phyloP scores from a whole-genome alignment of 1,139 yeast genomes.

The Yamadazyma siamensis region DNA sequence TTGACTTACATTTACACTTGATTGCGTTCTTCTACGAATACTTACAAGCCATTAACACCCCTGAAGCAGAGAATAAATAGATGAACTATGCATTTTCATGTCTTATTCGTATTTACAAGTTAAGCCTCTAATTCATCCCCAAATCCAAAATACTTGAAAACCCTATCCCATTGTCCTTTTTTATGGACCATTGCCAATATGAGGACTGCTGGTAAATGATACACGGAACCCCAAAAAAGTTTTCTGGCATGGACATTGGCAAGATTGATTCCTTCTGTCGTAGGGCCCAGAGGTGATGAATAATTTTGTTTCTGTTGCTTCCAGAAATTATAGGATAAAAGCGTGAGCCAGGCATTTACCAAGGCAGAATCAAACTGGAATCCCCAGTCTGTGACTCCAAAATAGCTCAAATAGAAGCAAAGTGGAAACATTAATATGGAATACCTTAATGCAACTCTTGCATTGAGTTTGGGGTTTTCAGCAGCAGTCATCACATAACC shows the following conservation, averaged over 20 bases:
- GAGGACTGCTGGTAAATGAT: constrained; percentile 88
- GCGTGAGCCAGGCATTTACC: constrained; percentile 82
- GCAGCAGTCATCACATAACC: constrained; percentile 97
- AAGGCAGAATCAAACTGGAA: constrained; percentile 78
- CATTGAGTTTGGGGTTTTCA: constrained; percentile 86
- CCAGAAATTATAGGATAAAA: constrained; percentile 83
- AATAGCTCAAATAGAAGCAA: constrained; percentile 79
- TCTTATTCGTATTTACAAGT: background rate
- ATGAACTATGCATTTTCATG: background rate
- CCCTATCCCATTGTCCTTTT: constrained; percentile 91
- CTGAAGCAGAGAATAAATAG: constrained; percentile 6
- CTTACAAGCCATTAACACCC: constrained; percentile 22
- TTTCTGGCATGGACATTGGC: constrained; percentile 74
- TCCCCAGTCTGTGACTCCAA: constrained; percentile 76
- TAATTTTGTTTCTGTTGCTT: constrained; percentile 63
- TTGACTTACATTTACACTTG: constrained; percentile 39
- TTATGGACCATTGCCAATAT: constrained; percentile 93
- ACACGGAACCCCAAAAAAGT: constrained; percentile 90
- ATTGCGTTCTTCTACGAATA: constrained; percentile 40
- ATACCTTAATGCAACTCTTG: constrained; percentile 88
- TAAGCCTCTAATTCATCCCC: constrained; percentile 1
- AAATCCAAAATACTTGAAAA: constrained; percentile 31
- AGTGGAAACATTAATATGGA: constrained; percentile 89
- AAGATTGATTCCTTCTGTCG: constrained; percentile 50
- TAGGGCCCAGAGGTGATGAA: constrained; percentile 32